A percentile compares a stretch with the other conserved stretches of the same genome.
These are phyloP conservation scores for Senecio squalidus DNA, from an alignment of 140 eudicot genomes.

Conservation along the genomic window DNA sequence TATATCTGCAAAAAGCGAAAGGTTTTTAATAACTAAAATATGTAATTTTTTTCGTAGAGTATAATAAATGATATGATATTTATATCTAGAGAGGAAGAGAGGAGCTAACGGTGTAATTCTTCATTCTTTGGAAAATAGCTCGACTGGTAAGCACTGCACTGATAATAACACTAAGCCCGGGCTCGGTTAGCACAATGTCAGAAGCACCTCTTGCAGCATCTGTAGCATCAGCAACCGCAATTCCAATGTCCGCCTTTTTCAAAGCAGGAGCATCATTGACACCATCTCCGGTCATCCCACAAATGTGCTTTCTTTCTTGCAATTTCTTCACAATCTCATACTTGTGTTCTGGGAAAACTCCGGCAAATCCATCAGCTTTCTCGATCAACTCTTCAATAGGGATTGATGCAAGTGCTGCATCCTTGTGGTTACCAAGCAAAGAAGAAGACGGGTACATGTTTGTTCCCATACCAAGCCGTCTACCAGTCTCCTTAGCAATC, in stretches of 20 bases:
- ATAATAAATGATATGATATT: no score
- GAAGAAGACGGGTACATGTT: conserved; percentile 82
- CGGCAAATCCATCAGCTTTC: conserved; percentile 64
- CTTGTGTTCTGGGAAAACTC: conserved; percentile 54
- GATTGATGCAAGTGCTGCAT: conserved; percentile 52
- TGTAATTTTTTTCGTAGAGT: not conserved
- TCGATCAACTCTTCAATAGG: conserved; percentile 77
- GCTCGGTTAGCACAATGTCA: conserved; percentile 70
- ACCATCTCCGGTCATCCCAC: conserved; percentile 90
- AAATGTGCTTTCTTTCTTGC: conserved; percentile 67
- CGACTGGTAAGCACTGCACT: conserved; percentile 77
- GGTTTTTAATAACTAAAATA: not conserved
- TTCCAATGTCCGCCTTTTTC: conserved; percentile 74
- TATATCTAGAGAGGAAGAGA: not conserved
- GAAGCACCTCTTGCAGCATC: conserved; percentile 88
- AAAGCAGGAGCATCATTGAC: conserved; percentile 86
- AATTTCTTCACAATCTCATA: conserved; percentile 65
- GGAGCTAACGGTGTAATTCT: conserved; percentile 61
- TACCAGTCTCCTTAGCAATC: conserved; percentile 69
- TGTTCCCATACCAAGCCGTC: conserved; percentile 83
- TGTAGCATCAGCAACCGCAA: conserved; percentile 81
- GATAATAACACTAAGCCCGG: conserved; percentile 68
- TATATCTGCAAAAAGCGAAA: conserved; percentile 43
- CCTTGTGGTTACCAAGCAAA: conserved; percentile 71
- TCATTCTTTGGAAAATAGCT: conserved; percentile 78